A percentile compares a stretch with the other conserved stretches of the same genome.
phyloP scores from a whole-genome alignment of 176 grass and related monocot genomes.

The Stipa capillata region DNA sequence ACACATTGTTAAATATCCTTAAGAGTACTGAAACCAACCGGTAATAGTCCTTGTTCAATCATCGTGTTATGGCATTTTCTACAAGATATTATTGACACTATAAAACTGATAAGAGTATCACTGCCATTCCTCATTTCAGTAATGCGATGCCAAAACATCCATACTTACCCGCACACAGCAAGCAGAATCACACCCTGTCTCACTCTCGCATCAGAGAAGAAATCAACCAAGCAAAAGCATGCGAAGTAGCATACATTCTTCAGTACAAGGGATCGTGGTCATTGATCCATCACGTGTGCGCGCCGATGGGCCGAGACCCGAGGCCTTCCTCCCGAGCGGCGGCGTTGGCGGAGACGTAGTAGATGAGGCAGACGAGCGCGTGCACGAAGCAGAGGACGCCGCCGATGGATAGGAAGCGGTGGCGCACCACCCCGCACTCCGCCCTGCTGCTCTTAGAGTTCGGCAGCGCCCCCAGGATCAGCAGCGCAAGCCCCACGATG shows the following conservation, averaged over 20 bases:
- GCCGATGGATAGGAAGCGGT: conserved; percentile 61
- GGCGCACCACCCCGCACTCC: conserved; percentile 43
- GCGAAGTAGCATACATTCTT: neutral
- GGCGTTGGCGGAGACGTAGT: conserved; percentile 73
- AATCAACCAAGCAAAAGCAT: neutral
- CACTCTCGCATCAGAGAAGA: neutral
- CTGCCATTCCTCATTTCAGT: neutral
- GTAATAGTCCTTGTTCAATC: too few relatives aligned
- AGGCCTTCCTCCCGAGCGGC: conserved; percentile 32
- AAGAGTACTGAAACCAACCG: neutral
- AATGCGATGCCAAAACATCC: neutral
- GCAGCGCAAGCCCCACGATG: conserved; percentile 38
- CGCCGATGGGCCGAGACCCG: neutral
- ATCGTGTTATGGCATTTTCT: neutral
- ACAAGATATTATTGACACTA: neutral
- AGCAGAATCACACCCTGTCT: neutral
- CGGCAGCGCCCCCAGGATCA: conserved; percentile 69
- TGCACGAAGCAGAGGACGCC: conserved; percentile 84
- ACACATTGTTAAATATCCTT: neutral
- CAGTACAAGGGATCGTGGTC: neutral
- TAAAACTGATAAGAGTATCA: neutral
- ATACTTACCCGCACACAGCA: neutral
- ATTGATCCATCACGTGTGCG: neutral
- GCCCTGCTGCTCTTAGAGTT: conserved; percentile 37
- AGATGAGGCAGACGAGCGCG: conserved; percentile 50